Percentiles rank a stretch among this genome's conserved stretches.
phyloP scores from a whole-genome alignment of 768 basidiomycete genomes.

The Suillus weaverae region DNA sequence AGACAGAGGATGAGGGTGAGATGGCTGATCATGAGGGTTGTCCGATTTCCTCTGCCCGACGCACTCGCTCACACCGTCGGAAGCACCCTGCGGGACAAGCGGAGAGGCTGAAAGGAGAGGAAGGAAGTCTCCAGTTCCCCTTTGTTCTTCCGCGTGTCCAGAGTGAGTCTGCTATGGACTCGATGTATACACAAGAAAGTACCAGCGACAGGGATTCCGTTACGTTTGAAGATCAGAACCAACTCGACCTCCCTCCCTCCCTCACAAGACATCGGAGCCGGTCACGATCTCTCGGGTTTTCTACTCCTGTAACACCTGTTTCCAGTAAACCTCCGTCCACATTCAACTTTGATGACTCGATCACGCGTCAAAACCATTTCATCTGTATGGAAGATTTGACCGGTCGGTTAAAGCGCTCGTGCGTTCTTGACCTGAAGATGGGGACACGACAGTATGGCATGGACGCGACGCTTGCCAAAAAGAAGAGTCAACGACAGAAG shows the following conservation, averaged over 20 bases:
- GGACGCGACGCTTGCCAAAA: constrained; percentile 88
- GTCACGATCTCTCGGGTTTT: constrained; percentile 38
- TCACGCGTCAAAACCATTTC: constrained; percentile 93
- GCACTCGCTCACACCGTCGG: constrained; percentile 18
- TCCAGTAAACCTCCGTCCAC: constrained; percentile 34
- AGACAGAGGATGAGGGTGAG: constrained; percentile 60
- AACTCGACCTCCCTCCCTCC: constrained; percentile 24
- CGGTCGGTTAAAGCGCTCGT: constrained; percentile 85
- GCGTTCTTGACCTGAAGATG: constrained; percentile 99
- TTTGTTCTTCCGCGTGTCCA: constrained; percentile 58
- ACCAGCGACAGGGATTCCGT: constrained; percentile 46
- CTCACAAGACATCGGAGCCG: constrained; percentile 42
- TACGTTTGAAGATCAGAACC: constrained; percentile 24
- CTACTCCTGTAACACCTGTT: constrained; percentile 21
- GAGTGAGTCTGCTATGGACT: constrained; percentile 54
- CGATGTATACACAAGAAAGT: constrained; percentile 35
- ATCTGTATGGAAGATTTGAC: constrained; percentile 99
- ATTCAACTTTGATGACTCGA: constrained; percentile 42
- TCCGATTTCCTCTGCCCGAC: constrained; percentile 7
- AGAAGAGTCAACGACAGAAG: constrained; percentile 98
- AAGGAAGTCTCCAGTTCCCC: constrained; percentile 32
- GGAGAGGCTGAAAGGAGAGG: constrained; percentile 40
- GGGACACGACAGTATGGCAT: constrained; percentile 99
- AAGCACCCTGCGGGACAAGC: constrained; percentile 27
- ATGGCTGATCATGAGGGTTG: constrained; percentile 44